phyloP scores from a whole-genome alignment of 2,329 filamentous ascomycete genomes.

The Stemphylium vesicarium region DNA sequence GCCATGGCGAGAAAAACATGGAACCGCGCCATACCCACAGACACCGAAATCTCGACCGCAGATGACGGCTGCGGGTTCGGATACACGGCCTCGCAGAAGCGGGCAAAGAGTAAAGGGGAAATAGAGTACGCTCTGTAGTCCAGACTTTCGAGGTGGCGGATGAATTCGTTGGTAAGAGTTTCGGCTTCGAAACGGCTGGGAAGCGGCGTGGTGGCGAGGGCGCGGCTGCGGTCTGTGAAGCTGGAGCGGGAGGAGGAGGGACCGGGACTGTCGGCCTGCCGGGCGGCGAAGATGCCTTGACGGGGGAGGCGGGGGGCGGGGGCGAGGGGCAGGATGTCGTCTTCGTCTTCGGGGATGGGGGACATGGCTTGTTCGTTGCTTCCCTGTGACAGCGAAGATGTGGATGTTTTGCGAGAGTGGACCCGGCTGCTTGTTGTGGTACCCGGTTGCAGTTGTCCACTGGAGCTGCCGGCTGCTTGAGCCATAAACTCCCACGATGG shows the following conservation, averaged over 20 bases:
- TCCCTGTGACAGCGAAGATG: slow-evolving; percentile 38
- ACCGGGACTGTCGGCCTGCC: slow-evolving; percentile 32
- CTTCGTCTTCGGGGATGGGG: slow-evolving; percentile 38
- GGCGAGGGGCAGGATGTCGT: slow-evolving; percentile 36
- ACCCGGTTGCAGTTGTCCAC: slow-evolving; percentile 29
- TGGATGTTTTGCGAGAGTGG: slow-evolving; percentile 41
- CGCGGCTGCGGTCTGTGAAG: slow-evolving; percentile 42
- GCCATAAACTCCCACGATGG: slow-evolving; percentile 48
- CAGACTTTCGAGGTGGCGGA: slow-evolving; percentile 35
- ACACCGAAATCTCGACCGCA: slow-evolving; percentile 25
- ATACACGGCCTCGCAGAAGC: slow-evolving; percentile 44
- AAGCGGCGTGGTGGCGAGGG: slow-evolving; percentile 37
- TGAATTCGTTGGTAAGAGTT: slow-evolving; percentile 43
- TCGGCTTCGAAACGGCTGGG: slow-evolving; percentile 48
- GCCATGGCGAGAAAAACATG: slow-evolving; percentile 48
- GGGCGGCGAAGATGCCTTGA: slow-evolving; percentile 40
- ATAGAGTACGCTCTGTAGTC: slow-evolving; percentile 37
- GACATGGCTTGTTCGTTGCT: slow-evolving; percentile 41
- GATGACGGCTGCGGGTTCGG: slow-evolving; percentile 33
- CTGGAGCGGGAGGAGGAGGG: slow-evolving; percentile 36
- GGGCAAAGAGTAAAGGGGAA: slow-evolving; percentile 30
- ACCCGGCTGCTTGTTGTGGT: slow-evolving; percentile 22
- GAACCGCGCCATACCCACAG: slow-evolving; percentile 44
- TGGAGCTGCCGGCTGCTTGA: slow-evolving; percentile 18
- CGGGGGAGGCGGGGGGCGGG: slow-evolving; percentile 37